These are phyloP conservation scores for Fusarium sp. DNA, from an alignment of 2,329 filamentous ascomycete species.

Conservation along the genomic window DNA sequence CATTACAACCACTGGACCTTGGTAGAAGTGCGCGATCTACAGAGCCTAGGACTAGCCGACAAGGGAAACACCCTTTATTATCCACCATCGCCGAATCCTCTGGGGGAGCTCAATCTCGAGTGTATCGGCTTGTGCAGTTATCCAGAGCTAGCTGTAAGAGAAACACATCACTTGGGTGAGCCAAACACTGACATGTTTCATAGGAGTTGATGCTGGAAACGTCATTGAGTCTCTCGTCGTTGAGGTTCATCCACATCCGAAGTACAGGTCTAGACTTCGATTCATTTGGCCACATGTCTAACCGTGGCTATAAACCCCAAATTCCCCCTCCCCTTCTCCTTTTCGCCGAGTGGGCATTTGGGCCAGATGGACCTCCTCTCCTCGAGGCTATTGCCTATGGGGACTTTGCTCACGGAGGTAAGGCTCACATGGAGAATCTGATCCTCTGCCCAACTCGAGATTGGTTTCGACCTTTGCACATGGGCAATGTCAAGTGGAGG, in stretches of 20 bases:
- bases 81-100: neutral
- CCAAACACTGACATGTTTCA: accelerated
- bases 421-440: accelerated
- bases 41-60: neutral
- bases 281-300: too few relatives aligned
- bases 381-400: neutral
- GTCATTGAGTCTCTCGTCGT: neutral
- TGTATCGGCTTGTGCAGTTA: neutral
- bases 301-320: too few relatives aligned
- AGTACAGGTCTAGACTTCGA: neutral
- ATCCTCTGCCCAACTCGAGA: neutral
- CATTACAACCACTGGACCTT: neutral
- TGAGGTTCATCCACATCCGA: neutral
- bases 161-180: accelerated
- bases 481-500: too few relatives aligned
- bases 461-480: neutral
- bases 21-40: too few relatives aligned
- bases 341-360: neutral
- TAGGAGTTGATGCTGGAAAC: neutral
- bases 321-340: too few relatives aligned
- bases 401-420: neutral
- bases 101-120: neutral
- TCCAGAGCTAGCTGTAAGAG: neutral
- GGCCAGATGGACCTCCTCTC: accelerated
- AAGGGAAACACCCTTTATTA: accelerated